A percentile compares a stretch with the other conserved stretches of the same genome.
phyloP scores from a whole-genome alignment of 176 grass and related monocot species.

The Eragrostis curvula region DNA sequence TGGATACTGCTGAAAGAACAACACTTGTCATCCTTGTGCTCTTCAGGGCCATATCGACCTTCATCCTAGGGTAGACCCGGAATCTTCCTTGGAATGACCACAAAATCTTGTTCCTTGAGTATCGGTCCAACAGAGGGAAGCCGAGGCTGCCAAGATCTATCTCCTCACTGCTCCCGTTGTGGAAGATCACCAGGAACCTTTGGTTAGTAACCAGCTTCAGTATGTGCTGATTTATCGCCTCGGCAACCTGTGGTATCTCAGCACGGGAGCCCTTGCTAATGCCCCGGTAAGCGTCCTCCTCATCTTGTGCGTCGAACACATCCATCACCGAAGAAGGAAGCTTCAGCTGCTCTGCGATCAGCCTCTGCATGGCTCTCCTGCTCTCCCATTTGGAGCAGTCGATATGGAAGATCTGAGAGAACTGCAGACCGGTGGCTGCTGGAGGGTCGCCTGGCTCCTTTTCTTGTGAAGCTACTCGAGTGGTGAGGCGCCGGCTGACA shows the following conservation, averaged over 20 bases:
- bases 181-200: constrained; percentile 20
- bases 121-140: not conserved
- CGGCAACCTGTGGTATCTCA: not conserved
- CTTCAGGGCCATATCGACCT: not conserved
- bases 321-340: not conserved
- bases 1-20: not conserved
- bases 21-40: not conserved
- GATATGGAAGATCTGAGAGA: not conserved
- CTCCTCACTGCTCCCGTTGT: constrained; percentile 21
- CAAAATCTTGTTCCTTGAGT: constrained; percentile 1
- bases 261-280: not conserved
- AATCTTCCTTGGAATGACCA: constrained; percentile 33
- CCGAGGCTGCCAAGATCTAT: not conserved
- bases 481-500: not conserved
- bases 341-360: not conserved
- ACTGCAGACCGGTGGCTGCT: not conserved
- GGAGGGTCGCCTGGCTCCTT: too few relatives aligned
- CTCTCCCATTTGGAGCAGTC: constrained; percentile 35
- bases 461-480: not conserved
- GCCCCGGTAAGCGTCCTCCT: not conserved
- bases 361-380: constrained; percentile 9
- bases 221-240: not conserved
- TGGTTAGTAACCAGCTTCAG: not conserved
- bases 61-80: not conserved
- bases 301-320: not conserved